Base-by-base conservation (phyloP, 495 filamentous ascomycete genomes). In the Hypomontagnella submonticulosa region DNA sequence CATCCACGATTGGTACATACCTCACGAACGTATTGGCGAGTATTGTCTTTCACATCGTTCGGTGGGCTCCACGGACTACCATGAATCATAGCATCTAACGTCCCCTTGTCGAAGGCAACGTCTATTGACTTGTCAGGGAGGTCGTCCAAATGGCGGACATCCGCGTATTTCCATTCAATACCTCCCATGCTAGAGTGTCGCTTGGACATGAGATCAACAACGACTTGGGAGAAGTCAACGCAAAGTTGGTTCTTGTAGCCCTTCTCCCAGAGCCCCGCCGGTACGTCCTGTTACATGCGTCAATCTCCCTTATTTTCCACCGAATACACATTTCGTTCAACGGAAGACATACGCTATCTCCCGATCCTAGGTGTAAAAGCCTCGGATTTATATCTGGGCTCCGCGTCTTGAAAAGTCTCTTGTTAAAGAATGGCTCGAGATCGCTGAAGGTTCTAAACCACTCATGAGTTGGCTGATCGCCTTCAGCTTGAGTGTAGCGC, bases 71-170 rank as follows among this genome's bases (percentile, higher is more conserved):
- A 87, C 0, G 80, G 76, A 47, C 77, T 82, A 4, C 86, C 85
- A 50, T 84, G 76, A 15, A 89, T 80, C 81, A 88, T 86, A 33
- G 83, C 84, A 63, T 88, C 87, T 1, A 89, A 75, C 1, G 85
- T 87, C 4, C 79, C 82, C 67, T 89, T 89, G 63, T 88, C 85
- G 58, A 89, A 83, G 15, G 84, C 84, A 18, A 88, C 75, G 67
- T 87, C 84, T 54, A 88, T 68, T 9, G 69, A 75, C 3, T 47
- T 63, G 30, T 74, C 72, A 4, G 67, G 69, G 10, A 77, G 60
- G 9, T 43, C 63, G 38, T 69, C 50, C 73, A 88, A 80, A n/a
- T 81, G 53, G 9, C 84, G 79, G 18, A 88, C 77, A 73, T 89
- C 85, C 66, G 77, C 79, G 20, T 75, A 65, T 37, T 66, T 63